Evolutionary conservation across 2,329 filamentous ascomycete species (phyloP), one percentile per base, ranked within the genome.

Genomic region (Phaeosphaeriaceae sp.): DNA sequence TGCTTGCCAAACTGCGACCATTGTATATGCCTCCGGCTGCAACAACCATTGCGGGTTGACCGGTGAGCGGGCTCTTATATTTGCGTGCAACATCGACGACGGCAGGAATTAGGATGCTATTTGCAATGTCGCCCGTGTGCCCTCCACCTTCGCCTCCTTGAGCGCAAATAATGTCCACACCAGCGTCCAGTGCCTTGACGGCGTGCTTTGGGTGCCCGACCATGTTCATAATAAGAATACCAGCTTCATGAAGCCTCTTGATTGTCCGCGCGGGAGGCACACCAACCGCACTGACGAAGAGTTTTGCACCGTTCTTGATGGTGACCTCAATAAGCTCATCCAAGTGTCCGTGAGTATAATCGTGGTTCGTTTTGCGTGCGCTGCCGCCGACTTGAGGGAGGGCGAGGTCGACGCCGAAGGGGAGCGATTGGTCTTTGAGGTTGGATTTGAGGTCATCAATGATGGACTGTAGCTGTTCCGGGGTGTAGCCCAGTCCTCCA

Each of bases 141-240:
- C 92, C 93, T 15, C 93, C 93, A 1, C 92, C 93, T 74, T 97
- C 93, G 42, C 91, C 91, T 38, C 93, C 93, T 77, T 97, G 93
- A 2, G 92, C 87, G 71, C 92, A 96, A 5, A 97, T 83, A 57
- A 97, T 87, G 74, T 97, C 93, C 8, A 96, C 91, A 35, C 93
- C 93, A 0, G 87, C 83, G 41, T 91, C 85, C 3, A 97, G 79
- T 2, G 92, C 92, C 77, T 97, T 97, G 71, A 87, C 83, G 1
- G 92, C 92, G 72, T 97, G 93, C 71, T 88, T 91, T 2, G 93
- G 92, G 64, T 92, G 89, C 0, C 93, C 93, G 16, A 97, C 92
- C 92, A 97, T 97, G 73, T 97, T 97, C 92, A 97, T 97, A 29
- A 97, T 81, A 50, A 95, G 70, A 33, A 97, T 89, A 0, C 89